Percentiles rank a stretch among this genome's conserved stretches.
Conservation (phyloP, 768 basidiomycete genomes). For the Boletus patriciae region DNA sequence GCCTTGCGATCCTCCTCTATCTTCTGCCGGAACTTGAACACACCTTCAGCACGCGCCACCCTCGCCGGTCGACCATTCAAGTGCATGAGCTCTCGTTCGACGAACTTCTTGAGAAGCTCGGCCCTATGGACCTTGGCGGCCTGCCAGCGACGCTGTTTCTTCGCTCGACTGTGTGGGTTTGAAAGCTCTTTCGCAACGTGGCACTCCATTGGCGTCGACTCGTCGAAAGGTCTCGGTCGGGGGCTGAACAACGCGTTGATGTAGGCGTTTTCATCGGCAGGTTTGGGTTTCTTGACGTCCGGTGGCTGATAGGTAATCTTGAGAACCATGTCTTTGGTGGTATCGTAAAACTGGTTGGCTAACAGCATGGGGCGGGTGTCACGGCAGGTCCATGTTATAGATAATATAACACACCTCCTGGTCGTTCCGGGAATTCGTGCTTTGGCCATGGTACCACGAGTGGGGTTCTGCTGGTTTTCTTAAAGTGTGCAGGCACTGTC, state of each 20-base stretch:
- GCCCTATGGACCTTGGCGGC: slow-evolving; percentile 48
- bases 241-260: slow-evolving; percentile 53
- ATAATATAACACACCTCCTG: slow-evolving; percentile 23
- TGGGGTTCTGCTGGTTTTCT: slow-evolving; percentile 31
- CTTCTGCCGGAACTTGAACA: slow-evolving; percentile 67
- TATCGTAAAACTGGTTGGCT: slow-evolving; percentile 58
- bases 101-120: slow-evolving; percentile 51
- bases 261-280: slow-evolving; percentile 55
- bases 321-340: slow-evolving; percentile 56
- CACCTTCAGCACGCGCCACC: slow-evolving; percentile 72
- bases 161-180: slow-evolving; percentile 80
- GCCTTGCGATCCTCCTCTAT: slow-evolving; percentile 58
- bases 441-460: slow-evolving; percentile 73
- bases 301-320: slow-evolving; percentile 74
- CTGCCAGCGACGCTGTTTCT: slow-evolving; percentile 79
- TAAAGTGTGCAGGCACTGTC: slow-evolving; percentile 57
- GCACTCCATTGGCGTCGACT: slow-evolving; percentile 60
- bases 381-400: neutral
- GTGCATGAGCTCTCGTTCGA: slow-evolving; percentile 53
- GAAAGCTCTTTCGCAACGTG: slow-evolving; percentile 69
- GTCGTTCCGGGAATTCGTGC: slow-evolving; percentile 40
- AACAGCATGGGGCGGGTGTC: neutral
- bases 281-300: slow-evolving; percentile 36
- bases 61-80: slow-evolving; percentile 58
- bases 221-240: slow-evolving; percentile 44